Conservation (phyloP, 2,329 filamentous ascomycete species). For the Colletotrichum falcatum region DNA sequence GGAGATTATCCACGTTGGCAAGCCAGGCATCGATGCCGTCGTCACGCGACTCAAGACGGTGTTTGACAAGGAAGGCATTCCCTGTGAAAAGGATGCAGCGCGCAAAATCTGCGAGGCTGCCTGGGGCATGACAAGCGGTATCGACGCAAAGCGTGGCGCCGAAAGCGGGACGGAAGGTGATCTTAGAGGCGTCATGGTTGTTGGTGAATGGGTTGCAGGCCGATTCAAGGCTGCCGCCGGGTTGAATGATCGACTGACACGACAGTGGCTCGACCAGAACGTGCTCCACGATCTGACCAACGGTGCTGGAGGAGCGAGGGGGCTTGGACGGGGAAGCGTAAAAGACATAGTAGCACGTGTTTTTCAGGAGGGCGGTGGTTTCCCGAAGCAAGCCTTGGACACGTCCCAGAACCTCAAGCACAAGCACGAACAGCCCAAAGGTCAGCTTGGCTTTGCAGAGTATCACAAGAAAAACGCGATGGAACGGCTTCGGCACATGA, state of each 20-base stretch:
- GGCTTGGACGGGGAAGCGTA: conserved; percentile 76
- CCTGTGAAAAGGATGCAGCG: conserved; percentile 89
- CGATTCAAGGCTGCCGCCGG: conserved; percentile 67
- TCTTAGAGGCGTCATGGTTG: conserved; percentile 85
- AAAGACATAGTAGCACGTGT: conserved; percentile 83
- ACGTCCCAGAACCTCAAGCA: conserved; percentile 50
- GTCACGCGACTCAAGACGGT: conserved; percentile 83
- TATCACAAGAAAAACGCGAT: conserved; percentile 78
- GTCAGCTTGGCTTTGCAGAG: conserved; percentile 78
- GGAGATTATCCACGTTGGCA: conserved; percentile 92
- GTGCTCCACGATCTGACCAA: conserved; percentile 75
- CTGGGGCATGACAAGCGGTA: conserved; percentile 82
- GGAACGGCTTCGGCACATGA: conserved; percentile 78
- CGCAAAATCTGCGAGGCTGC: conserved; percentile 85
- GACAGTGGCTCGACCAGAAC: conserved; percentile 81
- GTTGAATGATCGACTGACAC: conserved; percentile 67
- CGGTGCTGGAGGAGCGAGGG: conserved; percentile 77
- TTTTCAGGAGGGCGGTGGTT: conserved; percentile 83
- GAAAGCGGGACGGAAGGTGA: conserved; percentile 79
- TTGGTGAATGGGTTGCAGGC: conserved; percentile 86
- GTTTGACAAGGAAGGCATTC: conserved; percentile 89
- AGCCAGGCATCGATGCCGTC: conserved; percentile 88
- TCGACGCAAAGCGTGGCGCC: conserved; percentile 75
- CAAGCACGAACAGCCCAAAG: conserved; percentile 65
- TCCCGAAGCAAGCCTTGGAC: conserved; percentile 69